These are phyloP conservation scores for Plasmopara muralis DNA, from an alignment of 352 stramenopile species.

Conservation along the genomic window DNA sequence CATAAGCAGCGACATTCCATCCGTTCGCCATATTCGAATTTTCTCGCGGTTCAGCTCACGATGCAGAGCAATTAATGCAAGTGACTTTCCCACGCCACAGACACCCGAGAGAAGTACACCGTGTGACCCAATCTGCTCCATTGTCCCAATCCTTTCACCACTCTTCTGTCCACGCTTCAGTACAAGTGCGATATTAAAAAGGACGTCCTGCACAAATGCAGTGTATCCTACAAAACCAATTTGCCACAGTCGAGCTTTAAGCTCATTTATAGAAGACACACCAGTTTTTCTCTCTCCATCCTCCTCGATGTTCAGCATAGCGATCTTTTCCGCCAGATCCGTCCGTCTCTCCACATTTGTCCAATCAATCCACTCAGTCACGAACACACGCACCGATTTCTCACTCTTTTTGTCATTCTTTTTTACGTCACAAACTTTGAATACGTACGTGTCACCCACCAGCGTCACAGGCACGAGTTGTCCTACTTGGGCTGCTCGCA, in stretches of 20 bases:
- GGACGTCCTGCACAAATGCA: slow-evolving; percentile 36
- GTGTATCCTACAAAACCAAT: slow-evolving; percentile 50
- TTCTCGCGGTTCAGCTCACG: slow-evolving; percentile 19
- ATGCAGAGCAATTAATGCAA: slow-evolving; percentile 30
- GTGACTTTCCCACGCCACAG: slow-evolving; percentile 62
- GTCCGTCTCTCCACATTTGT: background rate
- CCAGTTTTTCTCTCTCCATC: background rate
- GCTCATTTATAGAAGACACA: slow-evolving; percentile 14
- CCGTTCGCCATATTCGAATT: slow-evolving; percentile 20
- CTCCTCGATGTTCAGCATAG: slow-evolving; percentile 16
- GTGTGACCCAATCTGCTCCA: slow-evolving; percentile 46
- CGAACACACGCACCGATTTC: slow-evolving; percentile 4
- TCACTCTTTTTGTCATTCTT: background rate
- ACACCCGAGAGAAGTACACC: slow-evolving; percentile 41
- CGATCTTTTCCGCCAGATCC: slow-evolving; percentile 17
- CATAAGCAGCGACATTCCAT: slow-evolving; percentile 51
- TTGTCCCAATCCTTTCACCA: slow-evolving; percentile 25
- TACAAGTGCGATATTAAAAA: slow-evolving; percentile 52
- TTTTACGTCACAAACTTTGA: slow-evolving; percentile 25
- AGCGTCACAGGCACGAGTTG: slow-evolving; percentile 41
- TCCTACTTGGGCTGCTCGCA: slow-evolving; percentile 7
- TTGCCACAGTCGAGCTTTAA: slow-evolving; percentile 24
- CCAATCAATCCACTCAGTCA: slow-evolving; percentile 21
- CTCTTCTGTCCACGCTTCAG: slow-evolving; percentile 19
- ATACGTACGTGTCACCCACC: slow-evolving; percentile 46